phyloP scores from a whole-genome alignment of 1,284 basidiomycete species.

The Coniferiporia sulphurascens region DNA sequence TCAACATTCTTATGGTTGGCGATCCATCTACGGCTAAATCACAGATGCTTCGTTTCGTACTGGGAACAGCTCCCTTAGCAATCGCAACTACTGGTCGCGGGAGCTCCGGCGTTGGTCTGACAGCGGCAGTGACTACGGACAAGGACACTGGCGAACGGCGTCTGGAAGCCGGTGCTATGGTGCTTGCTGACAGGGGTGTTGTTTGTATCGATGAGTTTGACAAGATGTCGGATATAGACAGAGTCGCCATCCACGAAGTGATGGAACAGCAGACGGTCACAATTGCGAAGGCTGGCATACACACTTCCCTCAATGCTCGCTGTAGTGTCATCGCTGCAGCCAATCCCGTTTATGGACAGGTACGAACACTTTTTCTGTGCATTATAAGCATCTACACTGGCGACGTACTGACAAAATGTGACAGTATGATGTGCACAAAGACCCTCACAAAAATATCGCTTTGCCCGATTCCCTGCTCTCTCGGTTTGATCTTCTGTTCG shows the following conservation, averaged over 20 bases:
- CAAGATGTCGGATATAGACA: constrained; percentile 99
- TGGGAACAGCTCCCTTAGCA: constrained; percentile 93
- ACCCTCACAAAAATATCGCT: constrained; percentile 98
- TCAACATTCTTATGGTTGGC: constrained; percentile 99
- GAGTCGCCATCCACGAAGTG: constrained; percentile 99
- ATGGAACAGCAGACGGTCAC: constrained; percentile 99
- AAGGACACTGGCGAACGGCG: constrained; percentile 95
- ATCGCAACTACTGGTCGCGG: constrained; percentile 98
- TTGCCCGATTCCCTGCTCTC: constrained; percentile 97
- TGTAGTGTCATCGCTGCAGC: constrained; percentile 98
- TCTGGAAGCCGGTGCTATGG: constrained; percentile 98
- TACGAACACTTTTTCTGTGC: constrained; percentile 31
- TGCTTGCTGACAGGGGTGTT: constrained; percentile 97
- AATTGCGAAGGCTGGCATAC: constrained; percentile 98
- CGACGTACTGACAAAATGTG: constrained; percentile 13
- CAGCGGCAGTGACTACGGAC: constrained; percentile 98
- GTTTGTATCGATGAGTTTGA: constrained; percentile 99
- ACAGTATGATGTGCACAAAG: constrained; percentile 99
- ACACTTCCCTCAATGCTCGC: constrained; percentile 95
- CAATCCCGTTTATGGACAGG: constrained; percentile 98
- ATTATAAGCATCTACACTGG: neutral
- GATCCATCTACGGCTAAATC: constrained; percentile 98
- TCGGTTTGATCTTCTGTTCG: constrained; percentile 98
- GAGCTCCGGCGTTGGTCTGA: constrained; percentile 96
- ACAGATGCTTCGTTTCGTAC: constrained; percentile 93